Conservation (phyloP, 2,329 filamentous ascomycete species). For the Sporothrix protearum region DNA sequence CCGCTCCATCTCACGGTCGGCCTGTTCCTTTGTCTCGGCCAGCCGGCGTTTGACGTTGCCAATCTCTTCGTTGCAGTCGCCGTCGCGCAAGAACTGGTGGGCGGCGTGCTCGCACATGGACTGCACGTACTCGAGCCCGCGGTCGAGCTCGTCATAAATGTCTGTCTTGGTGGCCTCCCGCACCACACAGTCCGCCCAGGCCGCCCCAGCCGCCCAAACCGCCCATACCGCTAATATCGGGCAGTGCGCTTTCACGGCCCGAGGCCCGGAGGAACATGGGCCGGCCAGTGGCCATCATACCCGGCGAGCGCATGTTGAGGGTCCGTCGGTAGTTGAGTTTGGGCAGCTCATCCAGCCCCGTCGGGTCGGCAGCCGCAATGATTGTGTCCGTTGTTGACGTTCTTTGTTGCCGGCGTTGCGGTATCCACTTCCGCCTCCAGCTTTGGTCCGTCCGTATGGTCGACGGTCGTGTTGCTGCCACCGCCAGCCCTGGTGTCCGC, state of each 20-base stretch:
- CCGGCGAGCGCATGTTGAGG: constrained; percentile 38
- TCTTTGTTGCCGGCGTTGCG: background rate
- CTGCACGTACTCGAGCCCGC: constrained; percentile 74
- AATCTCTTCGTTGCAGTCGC: constrained; percentile 77
- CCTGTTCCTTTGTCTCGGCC: constrained; percentile 58
- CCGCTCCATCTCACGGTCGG: constrained; percentile 57
- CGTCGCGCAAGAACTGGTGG: constrained; percentile 83
- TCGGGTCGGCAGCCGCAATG: background rate
- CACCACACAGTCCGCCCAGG: background rate
- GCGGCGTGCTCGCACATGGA: constrained; percentile 79
- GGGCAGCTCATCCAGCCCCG: constrained; percentile 32
- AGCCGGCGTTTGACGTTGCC: constrained; percentile 64
- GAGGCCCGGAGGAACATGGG: constrained; percentile 31
- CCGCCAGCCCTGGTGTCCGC: background rate
- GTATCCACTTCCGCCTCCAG: constrained; percentile 7
- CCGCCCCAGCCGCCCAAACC: too few relatives aligned
- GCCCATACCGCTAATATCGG: background rate
- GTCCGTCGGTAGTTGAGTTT: constrained; percentile 40
- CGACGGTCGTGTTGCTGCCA: background rate
- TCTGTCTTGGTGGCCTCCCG: constrained; percentile 37
- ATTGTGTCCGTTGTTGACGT: background rate
- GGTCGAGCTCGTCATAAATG: constrained; percentile 71
- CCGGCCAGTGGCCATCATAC: constrained; percentile 31
- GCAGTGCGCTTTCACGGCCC: constrained; percentile 12
- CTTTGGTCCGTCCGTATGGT: background rate